Evolutionary conservation across 192 early-diverging fungal genomes (phyloP).

Genomic region (Radiomyces spectabilis): DNA sequence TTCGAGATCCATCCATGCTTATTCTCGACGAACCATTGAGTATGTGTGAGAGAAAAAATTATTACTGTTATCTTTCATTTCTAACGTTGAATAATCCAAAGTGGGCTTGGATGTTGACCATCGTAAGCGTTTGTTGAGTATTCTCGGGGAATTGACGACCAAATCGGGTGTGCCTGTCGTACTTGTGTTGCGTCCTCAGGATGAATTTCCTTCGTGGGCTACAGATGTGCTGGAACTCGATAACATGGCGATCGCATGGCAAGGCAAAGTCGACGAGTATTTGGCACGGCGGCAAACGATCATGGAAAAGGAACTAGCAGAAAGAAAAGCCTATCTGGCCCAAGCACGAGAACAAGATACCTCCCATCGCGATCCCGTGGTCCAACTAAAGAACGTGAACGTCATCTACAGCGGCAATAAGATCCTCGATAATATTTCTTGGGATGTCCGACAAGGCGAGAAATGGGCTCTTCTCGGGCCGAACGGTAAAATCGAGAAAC

Average conservation of each 20-base stretch:
- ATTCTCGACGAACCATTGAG: conserved; percentile 51
- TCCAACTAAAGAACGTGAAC: conserved; percentile 36
- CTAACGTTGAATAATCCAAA: too few relatives aligned
- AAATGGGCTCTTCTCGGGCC: conserved; percentile 46
- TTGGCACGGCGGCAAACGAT: background rate
- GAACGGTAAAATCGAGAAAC: conserved; percentile 28
- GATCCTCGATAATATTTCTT: conserved; percentile 37
- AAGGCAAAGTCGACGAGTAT: conserved; percentile 27
- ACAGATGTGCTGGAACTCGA: conserved; percentile 42
- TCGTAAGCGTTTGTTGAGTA: conserved; percentile 26
- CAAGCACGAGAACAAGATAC: background rate
- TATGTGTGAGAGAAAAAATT: conserved; percentile 14
- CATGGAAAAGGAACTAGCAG: background rate
- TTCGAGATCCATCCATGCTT: conserved; percentile 18
- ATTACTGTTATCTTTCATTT: background rate
- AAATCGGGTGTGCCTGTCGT: conserved; percentile 18
- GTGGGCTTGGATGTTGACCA: conserved; percentile 46
- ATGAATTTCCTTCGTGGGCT: conserved; percentile 42
- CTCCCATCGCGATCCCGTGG: conserved; percentile 4
- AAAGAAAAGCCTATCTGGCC: background rate
- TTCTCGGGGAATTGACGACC: conserved; percentile 16
- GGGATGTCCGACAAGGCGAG: conserved; percentile 40
- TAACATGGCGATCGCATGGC: conserved; percentile 23
- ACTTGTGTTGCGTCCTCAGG: conserved; percentile 45
- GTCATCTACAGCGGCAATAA: conserved; percentile 30